Evolutionary conservation across 2,329 filamentous ascomycete genomes (phyloP).

Genomic region (Aureobasidium namibiae): DNA sequence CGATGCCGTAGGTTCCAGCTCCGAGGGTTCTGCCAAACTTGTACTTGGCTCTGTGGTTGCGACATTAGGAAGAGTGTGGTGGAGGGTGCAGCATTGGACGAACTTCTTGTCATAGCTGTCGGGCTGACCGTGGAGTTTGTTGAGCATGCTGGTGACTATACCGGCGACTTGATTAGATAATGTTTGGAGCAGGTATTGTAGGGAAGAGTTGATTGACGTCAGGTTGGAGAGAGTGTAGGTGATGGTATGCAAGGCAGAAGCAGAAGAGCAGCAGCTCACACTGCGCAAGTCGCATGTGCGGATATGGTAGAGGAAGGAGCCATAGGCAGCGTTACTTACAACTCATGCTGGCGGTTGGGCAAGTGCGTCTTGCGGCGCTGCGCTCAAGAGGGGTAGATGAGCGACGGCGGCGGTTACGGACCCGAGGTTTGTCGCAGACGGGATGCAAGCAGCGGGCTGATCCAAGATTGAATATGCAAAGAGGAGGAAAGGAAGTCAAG

Average conservation of each 20-base stretch:
- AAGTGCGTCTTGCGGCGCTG: not conserved
- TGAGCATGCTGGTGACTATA: slow-evolving; percentile 79
- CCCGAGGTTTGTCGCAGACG: not conserved
- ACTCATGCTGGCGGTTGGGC: slow-evolving; percentile 3
- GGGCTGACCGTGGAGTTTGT: slow-evolving; percentile 91
- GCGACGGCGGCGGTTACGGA: not conserved
- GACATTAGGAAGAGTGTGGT: slow-evolving; percentile 13
- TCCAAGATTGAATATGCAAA: not conserved
- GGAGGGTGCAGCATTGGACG: slow-evolving; percentile 19
- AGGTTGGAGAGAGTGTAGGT: not conserved
- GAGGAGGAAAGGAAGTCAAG: not conserved
- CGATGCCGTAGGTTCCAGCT: slow-evolving; percentile 96
- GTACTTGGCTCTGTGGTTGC: slow-evolving; percentile 62
- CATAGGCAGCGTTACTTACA: slow-evolving; percentile 4
- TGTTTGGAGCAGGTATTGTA: not conserved
- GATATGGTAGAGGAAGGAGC: not conserved
- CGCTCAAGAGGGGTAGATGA: not conserved
- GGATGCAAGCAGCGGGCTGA: not conserved
- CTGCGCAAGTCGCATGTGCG: not conserved
- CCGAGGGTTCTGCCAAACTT: slow-evolving; percentile 88
- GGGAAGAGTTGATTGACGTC: not conserved
- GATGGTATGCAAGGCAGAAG: not conserved
- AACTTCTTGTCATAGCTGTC: slow-evolving; percentile 99
- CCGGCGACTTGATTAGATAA: slow-evolving; percentile 9
- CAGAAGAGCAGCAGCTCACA: not conserved